These are phyloP conservation scores for Apiospora hydei DNA, from an alignment of 2,329 filamentous ascomycete species.

Conservation along the genomic window DNA sequence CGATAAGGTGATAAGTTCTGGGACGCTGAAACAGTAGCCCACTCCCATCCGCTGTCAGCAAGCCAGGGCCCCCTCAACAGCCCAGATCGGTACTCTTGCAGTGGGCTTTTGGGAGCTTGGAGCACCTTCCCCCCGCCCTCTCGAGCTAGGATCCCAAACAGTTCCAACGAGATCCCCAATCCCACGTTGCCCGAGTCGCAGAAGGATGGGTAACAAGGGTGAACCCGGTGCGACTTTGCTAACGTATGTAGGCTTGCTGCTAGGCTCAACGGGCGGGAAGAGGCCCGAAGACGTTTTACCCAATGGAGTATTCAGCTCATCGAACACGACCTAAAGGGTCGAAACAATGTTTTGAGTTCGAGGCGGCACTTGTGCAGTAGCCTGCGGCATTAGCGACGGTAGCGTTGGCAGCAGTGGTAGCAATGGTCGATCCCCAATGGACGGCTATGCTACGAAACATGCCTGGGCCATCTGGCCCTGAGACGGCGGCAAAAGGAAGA, in stretches of 20 bases:
- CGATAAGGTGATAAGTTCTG: neutral
- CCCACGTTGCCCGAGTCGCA: neutral
- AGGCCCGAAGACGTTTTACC: neutral
- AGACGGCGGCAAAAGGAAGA: neutral
- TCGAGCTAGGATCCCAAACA: neutral
- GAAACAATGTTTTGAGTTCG: conserved; percentile 3
- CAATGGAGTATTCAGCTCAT: neutral
- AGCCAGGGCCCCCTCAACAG: neutral
- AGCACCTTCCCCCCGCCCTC: neutral
- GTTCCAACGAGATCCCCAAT: neutral
- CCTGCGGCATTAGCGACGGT: neutral
- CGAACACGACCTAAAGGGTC: neutral
- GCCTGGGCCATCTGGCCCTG: neutral
- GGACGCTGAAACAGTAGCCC: conserved; percentile 7
- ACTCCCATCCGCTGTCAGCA: conserved; percentile 9
- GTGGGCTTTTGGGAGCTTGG: neutral
- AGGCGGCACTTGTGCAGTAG: neutral
- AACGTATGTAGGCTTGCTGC: no score
- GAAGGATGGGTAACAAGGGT: neutral
- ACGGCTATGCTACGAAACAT: conserved; percentile 2
- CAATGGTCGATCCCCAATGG: neutral
- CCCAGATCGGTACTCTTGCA: neutral
- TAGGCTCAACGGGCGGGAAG: neutral
- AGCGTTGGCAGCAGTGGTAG: neutral
- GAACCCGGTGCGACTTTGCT: neutral